Conservation (phyloP, 2,329 filamentous ascomycete genomes). For the Allantophomopsis lycopodina region DNA sequence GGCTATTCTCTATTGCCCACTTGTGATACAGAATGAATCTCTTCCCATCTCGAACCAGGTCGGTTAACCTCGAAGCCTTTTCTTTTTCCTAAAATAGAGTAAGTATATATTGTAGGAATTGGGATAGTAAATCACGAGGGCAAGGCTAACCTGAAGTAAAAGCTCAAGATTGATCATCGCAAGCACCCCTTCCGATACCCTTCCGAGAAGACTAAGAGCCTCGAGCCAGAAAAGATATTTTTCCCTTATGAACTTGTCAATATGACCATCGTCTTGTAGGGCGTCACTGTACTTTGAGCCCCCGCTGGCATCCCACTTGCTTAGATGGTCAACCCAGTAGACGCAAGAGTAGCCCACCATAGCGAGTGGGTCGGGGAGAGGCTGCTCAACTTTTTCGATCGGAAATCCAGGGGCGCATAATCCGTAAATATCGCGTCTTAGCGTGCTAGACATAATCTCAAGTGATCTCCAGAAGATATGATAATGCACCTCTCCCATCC, state of each 20-base stretch:
- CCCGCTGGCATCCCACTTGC: constrained; percentile 1
- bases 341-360: constrained; percentile 5
- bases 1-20: constrained; percentile 11
- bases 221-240: constrained; percentile 17
- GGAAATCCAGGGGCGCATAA: constrained; percentile 11
- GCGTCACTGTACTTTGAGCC: not conserved
- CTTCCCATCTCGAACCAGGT: constrained; percentile 3
- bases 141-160: constrained; percentile 1
- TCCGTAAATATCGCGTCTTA: constrained; percentile 22
- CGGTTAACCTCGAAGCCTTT: not conserved
- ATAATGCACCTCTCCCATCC: constrained; percentile 14
- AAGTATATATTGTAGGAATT: not conserved
- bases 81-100: constrained; percentile 2
- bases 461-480: constrained; percentile 22
- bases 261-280: constrained; percentile 5
- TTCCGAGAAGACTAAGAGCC: constrained; percentile 11
- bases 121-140: not conserved
- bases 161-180: constrained; percentile 1
- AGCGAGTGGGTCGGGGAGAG: constrained; percentile 14
- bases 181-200: constrained; percentile 3
- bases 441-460: constrained; percentile 11
- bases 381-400: constrained; percentile 9
- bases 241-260: constrained; percentile 9
- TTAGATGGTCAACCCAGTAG: constrained; percentile 20
- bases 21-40: constrained; percentile 4